phyloP scores from a whole-genome alignment of 2,329 filamentous ascomycete genomes.

The Arthrobotrys megalospora region DNA sequence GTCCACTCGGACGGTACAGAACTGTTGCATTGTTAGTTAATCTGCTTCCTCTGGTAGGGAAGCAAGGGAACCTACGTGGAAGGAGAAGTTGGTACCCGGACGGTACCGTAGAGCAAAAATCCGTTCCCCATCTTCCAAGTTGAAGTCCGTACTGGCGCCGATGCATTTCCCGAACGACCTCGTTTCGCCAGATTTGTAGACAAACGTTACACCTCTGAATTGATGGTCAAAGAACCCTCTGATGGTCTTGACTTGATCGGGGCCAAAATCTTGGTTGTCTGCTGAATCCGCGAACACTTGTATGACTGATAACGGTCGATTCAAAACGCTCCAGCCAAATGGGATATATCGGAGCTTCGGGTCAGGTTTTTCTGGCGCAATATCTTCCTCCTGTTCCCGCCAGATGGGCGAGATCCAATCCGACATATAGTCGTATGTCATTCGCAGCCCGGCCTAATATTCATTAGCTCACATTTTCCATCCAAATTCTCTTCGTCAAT shows the following conservation, averaged over 20 bases:
- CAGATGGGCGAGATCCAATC: constrained; percentile 60
- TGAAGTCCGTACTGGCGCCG: constrained; percentile 44
- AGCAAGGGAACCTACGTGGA: constrained; percentile 33
- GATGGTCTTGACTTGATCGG: constrained; percentile 50
- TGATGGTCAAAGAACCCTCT: constrained; percentile 56
- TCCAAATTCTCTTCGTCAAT: background rate
- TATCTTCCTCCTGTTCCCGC: constrained; percentile 37
- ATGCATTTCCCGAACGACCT: constrained; percentile 55
- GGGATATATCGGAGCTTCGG: constrained; percentile 50
- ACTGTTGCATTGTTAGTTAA: constrained; percentile 27
- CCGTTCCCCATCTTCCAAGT: constrained; percentile 41
- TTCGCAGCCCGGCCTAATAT: constrained; percentile 45
- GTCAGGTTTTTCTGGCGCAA: constrained; percentile 41
- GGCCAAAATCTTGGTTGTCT: constrained; percentile 49
- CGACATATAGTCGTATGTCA: constrained; percentile 59
- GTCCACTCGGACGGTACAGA: constrained; percentile 43
- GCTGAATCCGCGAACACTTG: constrained; percentile 52
- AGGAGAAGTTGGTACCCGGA: constrained; percentile 49
- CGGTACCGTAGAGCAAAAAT: constrained; percentile 56
- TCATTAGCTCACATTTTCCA: constrained; percentile 3
- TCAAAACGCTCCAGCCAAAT: constrained; percentile 52
- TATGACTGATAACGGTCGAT: constrained; percentile 36
- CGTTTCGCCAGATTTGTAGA: constrained; percentile 47
- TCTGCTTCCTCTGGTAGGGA: background rate
- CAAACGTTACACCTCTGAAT: constrained; percentile 46